Conservation (phyloP, 139 green algal species). For the Medakamo hakoo region DNA sequence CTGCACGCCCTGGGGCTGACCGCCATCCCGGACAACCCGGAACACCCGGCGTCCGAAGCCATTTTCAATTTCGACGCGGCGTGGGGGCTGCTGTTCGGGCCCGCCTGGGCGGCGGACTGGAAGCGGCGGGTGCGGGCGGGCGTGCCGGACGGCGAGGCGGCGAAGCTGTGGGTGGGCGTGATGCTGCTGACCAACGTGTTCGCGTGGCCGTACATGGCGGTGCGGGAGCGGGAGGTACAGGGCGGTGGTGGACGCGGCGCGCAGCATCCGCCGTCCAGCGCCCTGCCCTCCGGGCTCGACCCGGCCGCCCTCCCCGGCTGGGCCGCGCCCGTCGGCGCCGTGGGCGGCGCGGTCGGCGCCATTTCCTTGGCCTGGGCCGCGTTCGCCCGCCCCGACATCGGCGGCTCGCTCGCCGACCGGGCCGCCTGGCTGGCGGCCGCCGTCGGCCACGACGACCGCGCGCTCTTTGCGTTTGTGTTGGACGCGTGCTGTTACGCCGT, state of each 20-base stretch:
- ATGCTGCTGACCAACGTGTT: slow-evolving; percentile 75
- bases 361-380: slow-evolving; percentile 47
- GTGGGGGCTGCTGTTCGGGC: slow-evolving; percentile 57
- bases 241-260: neutral
- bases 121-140: too few species aligned
- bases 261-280: neutral
- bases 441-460: slow-evolving; percentile 26
- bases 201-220: slow-evolving; percentile 56
- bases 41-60: slow-evolving; percentile 36
- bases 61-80: slow-evolving; percentile 66
- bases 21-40: slow-evolving; percentile 22
- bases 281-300: slow-evolving; percentile 1
- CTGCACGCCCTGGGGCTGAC: slow-evolving; percentile 24
- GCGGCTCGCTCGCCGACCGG: slow-evolving; percentile 29
- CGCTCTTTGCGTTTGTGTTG: slow-evolving; percentile 67
- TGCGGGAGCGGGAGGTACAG: slow-evolving; percentile 31
- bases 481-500: slow-evolving; percentile 53
- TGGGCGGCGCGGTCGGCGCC: slow-evolving; percentile 23
- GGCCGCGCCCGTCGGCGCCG: slow-evolving; percentile 7
- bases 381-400: slow-evolving; percentile 46
- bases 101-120: slow-evolving; percentile 41
- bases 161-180: slow-evolving; percentile 34
- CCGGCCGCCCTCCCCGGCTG: slow-evolving; percentile 12
- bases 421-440: slow-evolving; percentile 26
- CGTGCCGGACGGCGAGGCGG: slow-evolving; percentile 24